Conservation (phyloP, 352 stramenopile species). For the Nothophytophthora sp. region DNA sequence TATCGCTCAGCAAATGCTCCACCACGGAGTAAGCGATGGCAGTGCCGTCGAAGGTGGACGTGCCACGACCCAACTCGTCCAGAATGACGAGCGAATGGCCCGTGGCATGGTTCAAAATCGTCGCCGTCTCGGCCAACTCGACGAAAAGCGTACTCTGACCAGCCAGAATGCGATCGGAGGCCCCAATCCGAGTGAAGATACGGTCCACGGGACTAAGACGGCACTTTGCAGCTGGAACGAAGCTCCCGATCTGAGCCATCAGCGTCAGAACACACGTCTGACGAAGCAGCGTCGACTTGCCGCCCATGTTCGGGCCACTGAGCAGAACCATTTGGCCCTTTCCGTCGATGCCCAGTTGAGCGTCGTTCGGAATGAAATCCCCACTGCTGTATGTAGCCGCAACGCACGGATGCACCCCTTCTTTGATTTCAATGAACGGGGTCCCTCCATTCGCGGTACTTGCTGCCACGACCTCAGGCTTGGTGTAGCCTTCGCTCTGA, state of each 20-base stretch:
- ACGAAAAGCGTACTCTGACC: constrained; percentile 99
- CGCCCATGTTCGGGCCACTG: constrained; percentile 98
- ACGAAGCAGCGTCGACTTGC: constrained; percentile 98
- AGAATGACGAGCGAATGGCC: constrained; percentile 97
- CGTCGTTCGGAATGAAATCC: constrained; percentile 98
- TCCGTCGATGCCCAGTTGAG: constrained; percentile 80
- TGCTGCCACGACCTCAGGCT: constrained; percentile 89
- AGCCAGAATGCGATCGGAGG: constrained; percentile 97
- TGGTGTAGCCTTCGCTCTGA: constrained; percentile 92
- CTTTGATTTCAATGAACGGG: constrained; percentile 90
- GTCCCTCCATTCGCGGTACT: constrained; percentile 39
- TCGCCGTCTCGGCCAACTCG: constrained; percentile 98
- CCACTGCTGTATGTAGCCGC: constrained; percentile 68
- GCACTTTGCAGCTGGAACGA: constrained; percentile 95
- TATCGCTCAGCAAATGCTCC: constrained; percentile 88
- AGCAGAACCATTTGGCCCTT: constrained; percentile 90
- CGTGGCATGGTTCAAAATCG: constrained; percentile 96
- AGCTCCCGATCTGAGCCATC: constrained; percentile 99
- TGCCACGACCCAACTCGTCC: constrained; percentile 98
- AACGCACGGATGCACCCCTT: constrained; percentile 96
- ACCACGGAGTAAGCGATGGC: constrained; percentile 98
- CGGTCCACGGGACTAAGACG: constrained; percentile 97
- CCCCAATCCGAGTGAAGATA: constrained; percentile 99
- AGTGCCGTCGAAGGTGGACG: constrained; percentile 98
- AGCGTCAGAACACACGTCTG: constrained; percentile 98